Conservation (phyloP, 257 asterid species). For the Marsdenia floribunda region DNA sequence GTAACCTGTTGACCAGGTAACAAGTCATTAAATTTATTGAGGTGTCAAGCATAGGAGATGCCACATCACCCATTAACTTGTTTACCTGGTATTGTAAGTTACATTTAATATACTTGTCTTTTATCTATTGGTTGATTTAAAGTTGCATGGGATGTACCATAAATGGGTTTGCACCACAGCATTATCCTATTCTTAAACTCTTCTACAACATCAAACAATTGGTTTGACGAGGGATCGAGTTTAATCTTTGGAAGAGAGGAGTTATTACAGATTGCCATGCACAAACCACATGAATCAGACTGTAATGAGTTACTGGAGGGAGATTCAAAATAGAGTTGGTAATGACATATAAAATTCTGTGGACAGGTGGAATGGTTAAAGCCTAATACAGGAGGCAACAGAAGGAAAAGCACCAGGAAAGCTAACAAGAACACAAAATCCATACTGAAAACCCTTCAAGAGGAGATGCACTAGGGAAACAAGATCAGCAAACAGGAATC, state of each 20-base stretch:
- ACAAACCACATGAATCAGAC: constrained; percentile 29
- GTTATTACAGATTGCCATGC: constrained; percentile 13
- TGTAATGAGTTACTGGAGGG: constrained; percentile 9
- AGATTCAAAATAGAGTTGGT: constrained; percentile 11
- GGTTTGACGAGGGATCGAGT: neutral
- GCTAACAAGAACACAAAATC: neutral
- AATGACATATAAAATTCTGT: constrained; percentile 19
- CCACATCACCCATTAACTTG: no score
- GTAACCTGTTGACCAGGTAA: no score
- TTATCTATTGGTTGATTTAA: no score
- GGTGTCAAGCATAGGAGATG: no score
- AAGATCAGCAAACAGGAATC: no score
- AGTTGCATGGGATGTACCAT: no score
- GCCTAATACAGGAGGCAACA: neutral
- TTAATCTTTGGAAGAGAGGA: constrained; percentile 17
- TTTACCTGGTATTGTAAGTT: no score
- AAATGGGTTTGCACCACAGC: no score
- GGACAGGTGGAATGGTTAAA: neutral
- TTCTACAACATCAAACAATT: neutral
- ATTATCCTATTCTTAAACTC: neutral
- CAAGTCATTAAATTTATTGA: no score
- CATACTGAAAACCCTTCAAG: neutral
- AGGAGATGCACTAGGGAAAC: neutral
- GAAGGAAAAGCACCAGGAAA: neutral
- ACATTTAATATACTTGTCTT: no score